These are phyloP conservation scores for Chaetomiaceae sp. DNA, from an alignment of 2,329 filamentous ascomycete genomes.

Conservation along the genomic window DNA sequence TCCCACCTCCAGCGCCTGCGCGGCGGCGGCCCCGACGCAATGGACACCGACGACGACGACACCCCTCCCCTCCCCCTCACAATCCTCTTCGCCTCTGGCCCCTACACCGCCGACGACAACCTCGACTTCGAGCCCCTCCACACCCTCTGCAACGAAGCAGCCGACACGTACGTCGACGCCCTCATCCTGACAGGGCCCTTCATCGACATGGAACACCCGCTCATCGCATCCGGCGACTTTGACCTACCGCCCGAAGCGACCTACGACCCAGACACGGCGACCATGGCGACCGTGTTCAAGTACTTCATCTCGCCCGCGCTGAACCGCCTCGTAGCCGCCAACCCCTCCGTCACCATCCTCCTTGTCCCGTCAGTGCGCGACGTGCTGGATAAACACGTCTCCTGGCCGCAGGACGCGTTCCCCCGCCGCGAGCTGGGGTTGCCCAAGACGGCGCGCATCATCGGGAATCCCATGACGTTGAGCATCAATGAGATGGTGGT, in stretches of 20 bases:
- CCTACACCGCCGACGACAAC: constrained; percentile 89
- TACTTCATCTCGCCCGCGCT: constrained; percentile 72
- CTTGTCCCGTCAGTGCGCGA: constrained; percentile 81
- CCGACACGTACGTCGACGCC: constrained; percentile 69
- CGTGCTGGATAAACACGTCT: constrained; percentile 74
- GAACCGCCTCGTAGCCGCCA: constrained; percentile 61
- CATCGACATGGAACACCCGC: constrained; percentile 84
- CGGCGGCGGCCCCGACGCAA: constrained; percentile 58
- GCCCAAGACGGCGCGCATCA: constrained; percentile 68
- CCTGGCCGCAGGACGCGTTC: constrained; percentile 70
- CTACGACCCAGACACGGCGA: constrained; percentile 71
- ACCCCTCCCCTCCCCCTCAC: constrained; percentile 63
- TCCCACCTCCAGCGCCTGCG: constrained; percentile 65
- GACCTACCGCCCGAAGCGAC: constrained; percentile 64
- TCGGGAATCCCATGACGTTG: constrained; percentile 88
- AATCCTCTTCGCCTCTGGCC: constrained; percentile 75
- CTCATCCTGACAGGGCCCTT: constrained; percentile 83
- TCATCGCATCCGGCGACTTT: constrained; percentile 76
- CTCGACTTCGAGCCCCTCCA: constrained; percentile 85
- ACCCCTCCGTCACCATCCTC: constrained; percentile 76
- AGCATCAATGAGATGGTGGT: constrained; percentile 83
- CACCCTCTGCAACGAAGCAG: constrained; percentile 73
- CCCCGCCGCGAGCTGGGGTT: constrained; percentile 68
- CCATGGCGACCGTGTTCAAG: constrained; percentile 78
- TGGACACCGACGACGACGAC: constrained; percentile 52